Evolutionary conservation across 371 early-diverging fungal genomes (phyloP).

Genomic region (Funneliformis caledonium): DNA sequence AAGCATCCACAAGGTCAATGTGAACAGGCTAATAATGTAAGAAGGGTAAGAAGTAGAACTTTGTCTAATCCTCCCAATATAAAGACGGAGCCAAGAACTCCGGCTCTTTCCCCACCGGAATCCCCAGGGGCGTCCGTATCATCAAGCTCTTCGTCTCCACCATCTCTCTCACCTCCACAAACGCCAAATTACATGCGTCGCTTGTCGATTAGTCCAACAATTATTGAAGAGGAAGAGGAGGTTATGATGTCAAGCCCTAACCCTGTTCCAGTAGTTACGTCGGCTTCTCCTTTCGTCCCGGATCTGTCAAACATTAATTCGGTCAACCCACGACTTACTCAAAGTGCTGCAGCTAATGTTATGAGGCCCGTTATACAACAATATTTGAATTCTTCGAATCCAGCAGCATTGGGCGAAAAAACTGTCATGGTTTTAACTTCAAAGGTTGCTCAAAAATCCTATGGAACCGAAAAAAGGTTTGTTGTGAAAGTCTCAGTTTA

Average conservation of each 20-base stretch:
- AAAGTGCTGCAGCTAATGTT: conserved; percentile 42
- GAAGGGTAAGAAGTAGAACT: conserved; percentile 34
- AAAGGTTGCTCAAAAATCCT: conserved; percentile 84
- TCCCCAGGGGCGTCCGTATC: conserved; percentile 42
- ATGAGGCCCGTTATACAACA: conserved; percentile 48
- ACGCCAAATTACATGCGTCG: conserved; percentile 40
- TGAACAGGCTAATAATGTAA: not conserved
- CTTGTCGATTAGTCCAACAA: conserved; percentile 47
- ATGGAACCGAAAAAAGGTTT: conserved; percentile 80
- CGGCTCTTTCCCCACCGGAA: conserved; percentile 39
- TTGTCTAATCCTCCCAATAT: conserved; percentile 37
- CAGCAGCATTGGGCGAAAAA: conserved; percentile 62
- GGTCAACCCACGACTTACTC: conserved; percentile 47
- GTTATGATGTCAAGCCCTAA: not conserved
- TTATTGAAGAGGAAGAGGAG: conserved; percentile 58
- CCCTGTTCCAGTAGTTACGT: not conserved
- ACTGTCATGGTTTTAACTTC: conserved; percentile 75
- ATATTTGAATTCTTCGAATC: conserved; percentile 51
- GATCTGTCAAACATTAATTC: conserved; percentile 40
- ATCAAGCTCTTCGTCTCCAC: conserved; percentile 42
- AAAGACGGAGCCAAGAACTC: conserved; percentile 41
- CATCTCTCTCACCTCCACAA: conserved; percentile 52
- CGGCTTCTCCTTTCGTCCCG: not conserved
- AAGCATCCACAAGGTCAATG: not conserved
- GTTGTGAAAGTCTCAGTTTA: conserved; percentile 5